Evolutionary conservation across 164 flowering plant genomes (phyloP).

Genomic region (Sextonia rubra): DNA sequence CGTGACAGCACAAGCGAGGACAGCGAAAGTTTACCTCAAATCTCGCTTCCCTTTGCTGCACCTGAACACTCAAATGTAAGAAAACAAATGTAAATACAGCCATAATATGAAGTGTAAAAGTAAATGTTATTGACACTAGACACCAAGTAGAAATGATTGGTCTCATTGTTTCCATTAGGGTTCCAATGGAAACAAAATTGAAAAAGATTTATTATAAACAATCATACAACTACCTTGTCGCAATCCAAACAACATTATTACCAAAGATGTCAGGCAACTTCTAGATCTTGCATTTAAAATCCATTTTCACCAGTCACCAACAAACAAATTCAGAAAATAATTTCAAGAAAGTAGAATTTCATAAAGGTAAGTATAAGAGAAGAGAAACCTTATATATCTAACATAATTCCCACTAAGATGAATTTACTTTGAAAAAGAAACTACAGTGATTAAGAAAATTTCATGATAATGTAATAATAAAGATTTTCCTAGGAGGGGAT

Average conservation of each 20-base stretch:
- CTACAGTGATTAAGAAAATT: too few relatives aligned
- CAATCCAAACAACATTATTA: neutral
- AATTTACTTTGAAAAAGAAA: too few relatives aligned
- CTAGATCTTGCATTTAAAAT: neutral
- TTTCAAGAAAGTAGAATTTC: too few relatives aligned
- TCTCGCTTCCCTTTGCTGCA: neutral
- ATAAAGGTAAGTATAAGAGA: too few relatives aligned
- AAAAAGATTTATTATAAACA: neutral
- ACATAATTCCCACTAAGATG: too few relatives aligned
- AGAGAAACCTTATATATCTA: too few relatives aligned
- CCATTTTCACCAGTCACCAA: neutral
- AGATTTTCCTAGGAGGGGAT: too few relatives aligned
- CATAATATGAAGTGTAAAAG: neutral
- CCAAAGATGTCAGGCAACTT: neutral
- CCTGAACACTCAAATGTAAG: slow-evolving; percentile 1
- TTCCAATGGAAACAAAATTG: neutral
- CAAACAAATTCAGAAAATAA: neutral
- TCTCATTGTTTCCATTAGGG: neutral
- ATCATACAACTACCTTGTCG: neutral
- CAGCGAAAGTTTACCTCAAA: neutral
- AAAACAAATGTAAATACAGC: neutral
- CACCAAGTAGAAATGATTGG: neutral
- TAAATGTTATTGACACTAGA: too few relatives aligned
- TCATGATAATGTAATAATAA: too few relatives aligned
- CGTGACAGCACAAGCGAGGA: neutral